phyloP scores from a whole-genome alignment of 345 rosid genomes.

The Citrus hindsii region DNA sequence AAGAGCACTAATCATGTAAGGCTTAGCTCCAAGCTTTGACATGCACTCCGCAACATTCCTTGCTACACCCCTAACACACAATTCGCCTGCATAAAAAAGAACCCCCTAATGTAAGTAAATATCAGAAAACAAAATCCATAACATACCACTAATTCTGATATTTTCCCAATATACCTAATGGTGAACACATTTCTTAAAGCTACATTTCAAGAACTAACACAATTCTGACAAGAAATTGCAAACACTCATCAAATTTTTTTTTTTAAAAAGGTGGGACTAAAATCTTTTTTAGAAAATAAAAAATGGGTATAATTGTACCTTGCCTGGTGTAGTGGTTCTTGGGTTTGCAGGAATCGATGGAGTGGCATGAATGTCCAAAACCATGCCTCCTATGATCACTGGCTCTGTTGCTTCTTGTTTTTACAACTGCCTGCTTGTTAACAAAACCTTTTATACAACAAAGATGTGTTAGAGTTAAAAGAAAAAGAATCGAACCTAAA shows the following conservation, averaged over 20 bases:
- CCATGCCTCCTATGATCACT: slow-evolving; percentile 73
- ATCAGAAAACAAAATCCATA: background rate
- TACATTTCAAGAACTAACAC: background rate
- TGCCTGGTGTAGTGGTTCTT: slow-evolving; percentile 74
- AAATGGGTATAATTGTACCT: slow-evolving; percentile 26
- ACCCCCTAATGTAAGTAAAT: background rate
- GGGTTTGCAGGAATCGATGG: slow-evolving; percentile 44
- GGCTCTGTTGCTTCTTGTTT: slow-evolving; percentile 30
- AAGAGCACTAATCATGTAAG: slow-evolving; percentile 78
- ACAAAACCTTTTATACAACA: slow-evolving; percentile 12
- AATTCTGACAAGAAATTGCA: background rate
- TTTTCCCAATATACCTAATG: background rate
- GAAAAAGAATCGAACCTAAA: background rate
- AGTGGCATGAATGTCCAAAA: slow-evolving; percentile 77
- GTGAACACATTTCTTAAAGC: background rate
- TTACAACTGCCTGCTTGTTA: slow-evolving; percentile 16
- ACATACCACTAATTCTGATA: background rate
- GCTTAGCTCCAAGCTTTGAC: slow-evolving; percentile 67
- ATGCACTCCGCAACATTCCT: slow-evolving; percentile 89
- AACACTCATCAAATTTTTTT: too few relatives aligned
- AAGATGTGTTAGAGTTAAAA: background rate
- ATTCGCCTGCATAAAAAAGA: slow-evolving; percentile 35
- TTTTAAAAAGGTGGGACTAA: background rate
- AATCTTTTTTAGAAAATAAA: background rate
- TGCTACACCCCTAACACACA: slow-evolving; percentile 79